Evolutionary conservation across 2,329 filamentous ascomycete genomes (phyloP).

Genomic region (Fusarium phyllophilum): DNA sequence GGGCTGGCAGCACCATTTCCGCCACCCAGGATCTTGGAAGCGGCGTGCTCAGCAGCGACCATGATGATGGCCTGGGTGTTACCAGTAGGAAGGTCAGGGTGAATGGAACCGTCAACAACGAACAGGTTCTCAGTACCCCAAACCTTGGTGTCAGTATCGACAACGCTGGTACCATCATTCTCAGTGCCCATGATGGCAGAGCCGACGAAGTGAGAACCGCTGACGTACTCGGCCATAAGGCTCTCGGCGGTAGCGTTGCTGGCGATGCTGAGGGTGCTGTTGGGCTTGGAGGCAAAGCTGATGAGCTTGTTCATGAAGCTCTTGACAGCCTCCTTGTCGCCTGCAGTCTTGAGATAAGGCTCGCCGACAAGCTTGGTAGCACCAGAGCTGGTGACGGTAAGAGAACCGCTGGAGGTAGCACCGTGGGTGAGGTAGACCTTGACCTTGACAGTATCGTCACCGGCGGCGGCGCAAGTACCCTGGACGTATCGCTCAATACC

Average conservation of each 20-base stretch:
- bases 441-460: conserved; percentile 55
- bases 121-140: conserved; percentile 76
- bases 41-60: conserved; percentile 70
- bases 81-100: conserved; percentile 74
- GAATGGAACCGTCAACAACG: conserved; percentile 74
- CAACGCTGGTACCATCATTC: conserved; percentile 66
- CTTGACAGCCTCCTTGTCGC: conserved; percentile 57
- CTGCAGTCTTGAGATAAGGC: conserved; percentile 49
- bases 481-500: conserved; percentile 53
- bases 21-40: conserved; percentile 40
- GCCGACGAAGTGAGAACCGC: conserved; percentile 65
- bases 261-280: conserved; percentile 64
- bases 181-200: conserved; percentile 70
- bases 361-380: conserved; percentile 54
- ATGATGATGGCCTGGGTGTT: conserved; percentile 76
- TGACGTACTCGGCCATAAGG: conserved; percentile 64
- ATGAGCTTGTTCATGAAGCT: conserved; percentile 68
- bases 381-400: conserved; percentile 53
- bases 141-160: conserved; percentile 71
- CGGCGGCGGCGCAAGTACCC: conserved; percentile 57
- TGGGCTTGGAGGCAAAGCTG: conserved; percentile 70
- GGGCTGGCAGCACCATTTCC: conserved; percentile 7
- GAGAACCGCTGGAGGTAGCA: conserved; percentile 57
- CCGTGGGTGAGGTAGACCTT: conserved; percentile 64
- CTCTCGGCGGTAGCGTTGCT: conserved; percentile 55